Evolutionary conservation across 1,284 basidiomycete genomes (phyloP).

Genomic region (Pascua guehoae): DNA sequence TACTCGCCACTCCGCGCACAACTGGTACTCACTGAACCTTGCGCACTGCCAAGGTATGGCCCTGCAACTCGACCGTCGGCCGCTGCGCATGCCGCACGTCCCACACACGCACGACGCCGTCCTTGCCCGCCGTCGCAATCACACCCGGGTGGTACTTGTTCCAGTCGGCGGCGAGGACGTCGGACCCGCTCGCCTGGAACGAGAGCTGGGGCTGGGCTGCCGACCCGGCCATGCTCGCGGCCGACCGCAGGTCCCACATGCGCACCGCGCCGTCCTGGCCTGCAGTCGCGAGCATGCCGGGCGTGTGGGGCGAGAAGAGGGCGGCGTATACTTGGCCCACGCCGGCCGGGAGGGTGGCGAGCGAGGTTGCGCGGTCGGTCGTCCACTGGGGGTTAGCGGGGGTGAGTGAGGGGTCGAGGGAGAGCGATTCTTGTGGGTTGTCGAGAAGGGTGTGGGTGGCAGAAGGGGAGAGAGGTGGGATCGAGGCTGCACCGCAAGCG

Average conservation of each 20-base stretch:
- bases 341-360: slow-evolving; percentile 72
- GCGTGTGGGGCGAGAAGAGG: slow-evolving; percentile 84
- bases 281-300: slow-evolving; percentile 73
- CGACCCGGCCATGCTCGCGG: background rate
- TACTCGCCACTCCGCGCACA: too few relatives aligned
- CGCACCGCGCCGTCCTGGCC: slow-evolving; percentile 79
- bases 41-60: slow-evolving; percentile 54
- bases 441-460: too few relatives aligned
- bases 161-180: slow-evolving; percentile 53
- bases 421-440: too few relatives aligned
- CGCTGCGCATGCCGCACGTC: slow-evolving; percentile 43
- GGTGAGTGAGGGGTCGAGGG: too few relatives aligned
- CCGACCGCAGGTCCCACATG: slow-evolving; percentile 61
- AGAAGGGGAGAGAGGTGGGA: too few relatives aligned
- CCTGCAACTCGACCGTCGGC: slow-evolving; percentile 21
- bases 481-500: too few relatives aligned
- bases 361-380: slow-evolving; percentile 70
- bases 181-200: slow-evolving; percentile 14
- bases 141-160: slow-evolving; percentile 56
- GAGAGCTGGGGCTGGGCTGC: background rate
- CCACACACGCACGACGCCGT: slow-evolving; percentile 52
- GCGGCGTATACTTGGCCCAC: slow-evolving; percentile 70
- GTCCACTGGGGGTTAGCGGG: slow-evolving; percentile 64
- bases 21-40: slow-evolving; percentile 48
- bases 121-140: slow-evolving; percentile 54